Base-by-base conservation (phyloP, 2,329 filamentous ascomycete genomes). In the Pyrenophora teres region DNA sequence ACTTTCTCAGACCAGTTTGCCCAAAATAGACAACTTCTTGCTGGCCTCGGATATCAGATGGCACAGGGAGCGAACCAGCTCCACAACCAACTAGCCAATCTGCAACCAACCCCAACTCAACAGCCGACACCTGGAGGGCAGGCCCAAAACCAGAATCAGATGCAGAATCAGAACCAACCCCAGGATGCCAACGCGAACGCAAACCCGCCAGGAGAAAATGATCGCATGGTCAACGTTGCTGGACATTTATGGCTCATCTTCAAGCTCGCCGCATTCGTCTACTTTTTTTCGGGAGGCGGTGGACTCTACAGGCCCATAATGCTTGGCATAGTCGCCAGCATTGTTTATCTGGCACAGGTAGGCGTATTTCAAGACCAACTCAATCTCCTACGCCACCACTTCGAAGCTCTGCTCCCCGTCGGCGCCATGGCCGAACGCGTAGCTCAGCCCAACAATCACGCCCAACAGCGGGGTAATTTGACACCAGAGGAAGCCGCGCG, bases 181-280 rank as follows among this genome's bases (percentile, higher is more conserved):
- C 46, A 46, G 10, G 52, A 60, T 15, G 39, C 31, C 27, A 52
- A 54, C 8, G 52, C 18, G n/a, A 50, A 53, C 19, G 52, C 40
- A 13, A 52, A 57, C 8, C 56, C 57, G 8, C 55, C 54, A 10
- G 56, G 51, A 27, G 59, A 66, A 4, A 60, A 68, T 18, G 68
- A 70, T 36, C 66, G 65, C 2, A 37, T 69, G 6, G 59, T 46
- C 27, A 63, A 66, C 21, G 47, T 70, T 12, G 67, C 62, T 1
- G 65, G 63, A 15, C 78, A 81, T 21, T 57, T 81, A 19, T 87
- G 84, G 84, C 76, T 86, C 2, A 77, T 85, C 19, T 70, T 84
- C 41, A 80, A 84, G 8, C 68, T 86, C 16, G 79, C 82, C 50
- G 78, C 82, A 51, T 83, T 86, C 62, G 78, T 81, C 47, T 86